Percentiles rank a stretch among this genome's conserved stretches.
phyloP scores from a whole-genome alignment of 2,329 filamentous ascomycete species.

The Epichloe elymi region DNA sequence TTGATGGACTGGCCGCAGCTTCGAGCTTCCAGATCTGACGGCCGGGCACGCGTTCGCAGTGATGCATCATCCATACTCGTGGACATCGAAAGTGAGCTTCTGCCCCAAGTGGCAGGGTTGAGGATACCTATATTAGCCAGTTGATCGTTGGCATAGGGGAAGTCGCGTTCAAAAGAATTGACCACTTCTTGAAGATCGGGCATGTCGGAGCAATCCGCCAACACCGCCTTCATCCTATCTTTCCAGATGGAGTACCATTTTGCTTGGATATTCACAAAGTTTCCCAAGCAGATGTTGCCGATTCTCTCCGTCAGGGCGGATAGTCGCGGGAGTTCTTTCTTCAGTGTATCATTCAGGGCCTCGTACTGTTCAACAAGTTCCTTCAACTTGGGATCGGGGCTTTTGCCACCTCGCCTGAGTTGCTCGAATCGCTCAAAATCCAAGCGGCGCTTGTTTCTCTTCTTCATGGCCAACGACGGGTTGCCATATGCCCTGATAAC shows the following conservation, averaged over 20 bases:
- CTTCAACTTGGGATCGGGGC: conserved; percentile 70
- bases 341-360: conserved; percentile 82
- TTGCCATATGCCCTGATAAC: conserved; percentile 71
- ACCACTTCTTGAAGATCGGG: conserved; percentile 62
- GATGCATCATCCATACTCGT: conserved; percentile 38
- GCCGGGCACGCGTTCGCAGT: conserved; percentile 35
- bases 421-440: conserved; percentile 77
- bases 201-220: conserved; percentile 49
- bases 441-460: conserved; percentile 81
- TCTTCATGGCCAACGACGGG: conserved; percentile 81
- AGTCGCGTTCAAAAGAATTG: conserved; percentile 66
- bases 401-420: conserved; percentile 68
- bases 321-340: conserved; percentile 78
- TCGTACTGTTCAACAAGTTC: conserved; percentile 83
- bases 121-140: conserved; percentile 61
- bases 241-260: conserved; percentile 76
- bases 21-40: conserved; percentile 36
- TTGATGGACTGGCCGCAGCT: conserved; percentile 47
- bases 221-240: conserved; percentile 64
- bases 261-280: conserved; percentile 73
- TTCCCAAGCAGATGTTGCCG: conserved; percentile 69
- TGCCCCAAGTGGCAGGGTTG: conserved; percentile 56
- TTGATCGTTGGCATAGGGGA: conserved; percentile 58
- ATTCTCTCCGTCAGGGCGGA: conserved; percentile 71
- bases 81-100: conserved; percentile 45